These are phyloP conservation scores for Spizellomyces punctatus DNA, from an alignment of 192 early-diverging fungal species.

Conservation along the genomic window DNA sequence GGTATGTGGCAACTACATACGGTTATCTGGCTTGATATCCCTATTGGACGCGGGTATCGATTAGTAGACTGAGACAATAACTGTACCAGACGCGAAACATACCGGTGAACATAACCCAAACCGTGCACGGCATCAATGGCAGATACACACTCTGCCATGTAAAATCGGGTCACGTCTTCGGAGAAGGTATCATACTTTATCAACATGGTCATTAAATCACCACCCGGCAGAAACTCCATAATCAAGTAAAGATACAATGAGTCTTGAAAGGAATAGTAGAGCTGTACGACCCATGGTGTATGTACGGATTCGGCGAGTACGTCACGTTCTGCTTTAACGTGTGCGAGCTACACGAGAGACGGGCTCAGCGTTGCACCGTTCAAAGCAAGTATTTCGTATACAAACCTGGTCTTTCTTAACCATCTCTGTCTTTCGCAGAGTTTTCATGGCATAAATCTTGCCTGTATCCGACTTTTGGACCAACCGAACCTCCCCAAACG, in stretches of 20 bases:
- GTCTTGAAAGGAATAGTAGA: constrained; percentile 99
- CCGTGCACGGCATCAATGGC: constrained; percentile 94
- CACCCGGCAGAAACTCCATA: constrained; percentile 99
- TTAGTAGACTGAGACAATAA: neutral
- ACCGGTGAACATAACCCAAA: constrained; percentile 93
- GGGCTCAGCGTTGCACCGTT: neutral
- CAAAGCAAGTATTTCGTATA: neutral
- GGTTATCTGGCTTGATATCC: constrained; percentile 68
- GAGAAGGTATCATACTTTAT: constrained; percentile 97
- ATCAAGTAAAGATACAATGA: constrained; percentile 91
- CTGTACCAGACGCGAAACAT: constrained; percentile 5
- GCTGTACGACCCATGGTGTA: constrained; percentile 96
- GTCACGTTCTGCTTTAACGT: constrained; percentile 98
- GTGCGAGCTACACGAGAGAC: constrained; percentile 66
- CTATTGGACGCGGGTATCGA: constrained; percentile 19
- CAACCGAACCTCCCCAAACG: constrained; percentile 97
- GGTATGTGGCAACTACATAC: constrained; percentile 20
- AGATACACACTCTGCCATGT: constrained; percentile 94
- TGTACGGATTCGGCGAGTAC: constrained; percentile 88
- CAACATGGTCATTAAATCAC: constrained; percentile 99
- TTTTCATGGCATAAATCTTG: constrained; percentile 99
- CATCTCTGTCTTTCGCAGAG: constrained; percentile 95
- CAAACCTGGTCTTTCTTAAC: constrained; percentile 94
- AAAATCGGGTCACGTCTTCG: constrained; percentile 97
- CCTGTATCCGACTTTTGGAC: constrained; percentile 96